Conservation (phyloP, 208 protist genomes). For the Trypanosoma vivax region DNA sequence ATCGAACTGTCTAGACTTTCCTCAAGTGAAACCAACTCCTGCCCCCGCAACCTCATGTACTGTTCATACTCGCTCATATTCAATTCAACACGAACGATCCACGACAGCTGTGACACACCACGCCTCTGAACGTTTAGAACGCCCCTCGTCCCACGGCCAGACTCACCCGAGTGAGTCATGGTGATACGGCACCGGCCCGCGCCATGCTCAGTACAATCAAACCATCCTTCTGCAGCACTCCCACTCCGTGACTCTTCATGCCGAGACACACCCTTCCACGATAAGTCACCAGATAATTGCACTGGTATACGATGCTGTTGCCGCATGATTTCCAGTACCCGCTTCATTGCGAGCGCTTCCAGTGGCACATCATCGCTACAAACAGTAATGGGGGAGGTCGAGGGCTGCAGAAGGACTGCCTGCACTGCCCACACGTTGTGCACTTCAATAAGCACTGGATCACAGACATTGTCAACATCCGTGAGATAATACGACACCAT, state of each 20-base stretch:
- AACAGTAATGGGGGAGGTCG: conserved; percentile 32
- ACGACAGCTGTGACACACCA: conserved; percentile 56
- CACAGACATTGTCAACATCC: conserved; percentile 77
- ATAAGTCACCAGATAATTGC: neutral
- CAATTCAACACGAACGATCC: conserved; percentile 40
- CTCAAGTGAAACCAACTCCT: neutral
- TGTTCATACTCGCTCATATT: neutral
- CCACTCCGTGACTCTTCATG: neutral
- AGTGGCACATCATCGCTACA: conserved; percentile 39
- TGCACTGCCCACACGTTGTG: conserved; percentile 76
- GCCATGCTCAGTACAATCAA: conserved; percentile 11
- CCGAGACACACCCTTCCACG: neutral
- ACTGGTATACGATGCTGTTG: neutral
- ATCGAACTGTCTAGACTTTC: conserved; percentile 47
- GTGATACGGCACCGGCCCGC: conserved; percentile 1
- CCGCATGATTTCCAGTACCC: conserved; percentile 45
- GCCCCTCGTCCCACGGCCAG: conserved; percentile 23
- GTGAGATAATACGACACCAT: conserved; percentile 52
- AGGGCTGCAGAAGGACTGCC: conserved; percentile 29
- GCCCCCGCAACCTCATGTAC: neutral
- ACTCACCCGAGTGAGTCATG: no score
- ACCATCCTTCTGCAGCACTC: conserved; percentile 2
- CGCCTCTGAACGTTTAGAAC: conserved; percentile 28
- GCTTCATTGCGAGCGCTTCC: conserved; percentile 35
- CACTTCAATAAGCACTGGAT: conserved; percentile 49